A percentile compares a stretch with the other conserved stretches of the same genome.
Conservation (phyloP, 805 yeast genomes). For the Zygotorulaspora chibaensis region DNA sequence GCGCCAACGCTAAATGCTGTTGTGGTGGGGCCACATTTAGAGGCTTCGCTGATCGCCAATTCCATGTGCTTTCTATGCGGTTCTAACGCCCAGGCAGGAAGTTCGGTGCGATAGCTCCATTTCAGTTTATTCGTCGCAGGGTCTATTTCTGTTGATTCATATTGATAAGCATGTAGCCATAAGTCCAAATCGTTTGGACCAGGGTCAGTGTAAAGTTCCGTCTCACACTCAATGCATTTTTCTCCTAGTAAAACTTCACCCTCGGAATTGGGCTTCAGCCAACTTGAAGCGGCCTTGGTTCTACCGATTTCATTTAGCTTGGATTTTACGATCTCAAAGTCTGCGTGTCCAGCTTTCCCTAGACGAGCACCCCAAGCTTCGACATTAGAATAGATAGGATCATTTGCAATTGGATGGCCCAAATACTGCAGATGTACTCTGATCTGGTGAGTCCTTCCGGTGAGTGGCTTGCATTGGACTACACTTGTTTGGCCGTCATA, state of each 20-base stretch:
- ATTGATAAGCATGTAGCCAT: slow-evolving; percentile 88
- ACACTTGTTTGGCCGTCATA: slow-evolving; percentile 60
- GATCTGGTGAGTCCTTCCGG: slow-evolving; percentile 95
- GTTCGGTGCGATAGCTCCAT: slow-evolving; percentile 73
- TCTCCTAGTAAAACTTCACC: slow-evolving; percentile 67
- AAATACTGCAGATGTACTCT: slow-evolving; percentile 85
- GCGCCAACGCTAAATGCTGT: slow-evolving; percentile 97
- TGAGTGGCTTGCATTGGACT: slow-evolving; percentile 78
- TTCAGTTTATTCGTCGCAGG: slow-evolving; percentile 28
- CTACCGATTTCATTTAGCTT: slow-evolving; percentile 68
- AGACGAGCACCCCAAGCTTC: slow-evolving; percentile 73
- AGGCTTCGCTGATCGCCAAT: slow-evolving; percentile 71
- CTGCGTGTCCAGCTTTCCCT: slow-evolving; percentile 58
- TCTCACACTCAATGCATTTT: slow-evolving; percentile 60
- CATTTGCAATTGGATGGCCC: slow-evolving; percentile 91
- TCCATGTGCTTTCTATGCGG: slow-evolving; percentile 62
- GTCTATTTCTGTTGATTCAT: slow-evolving; percentile 49
- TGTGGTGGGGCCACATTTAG: slow-evolving; percentile 71
- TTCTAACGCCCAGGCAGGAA: slow-evolving; percentile 79
- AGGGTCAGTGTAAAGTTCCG: slow-evolving; percentile 79
- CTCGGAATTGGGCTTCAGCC: slow-evolving; percentile 51
- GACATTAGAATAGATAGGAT: slow-evolving; percentile 80
- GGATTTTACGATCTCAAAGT: slow-evolving; percentile 44
- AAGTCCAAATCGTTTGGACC: slow-evolving; percentile 80
- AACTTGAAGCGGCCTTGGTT: slow-evolving; percentile 58